A percentile compares a stretch with the other conserved stretches of the same genome.
These are phyloP conservation scores for Picochlorum sp. DNA, from an alignment of 139 green algal genomes.

Conservation along the genomic window DNA sequence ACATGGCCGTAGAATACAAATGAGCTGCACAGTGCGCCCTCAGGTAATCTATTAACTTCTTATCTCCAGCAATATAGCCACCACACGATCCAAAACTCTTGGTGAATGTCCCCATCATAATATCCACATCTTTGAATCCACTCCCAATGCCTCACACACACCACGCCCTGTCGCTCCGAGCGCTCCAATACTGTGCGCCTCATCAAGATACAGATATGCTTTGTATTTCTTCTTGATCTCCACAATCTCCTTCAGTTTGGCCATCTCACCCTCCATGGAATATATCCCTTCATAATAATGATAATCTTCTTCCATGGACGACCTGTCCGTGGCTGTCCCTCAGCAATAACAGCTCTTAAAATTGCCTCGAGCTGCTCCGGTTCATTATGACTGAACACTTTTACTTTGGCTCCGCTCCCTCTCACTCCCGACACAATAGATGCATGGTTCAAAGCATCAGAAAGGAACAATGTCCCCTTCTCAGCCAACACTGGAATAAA, in stretches of 20 bases:
- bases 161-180: conserved; percentile 73
- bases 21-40: conserved; percentile 46
- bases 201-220: conserved; percentile 97
- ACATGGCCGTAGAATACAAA: conserved; percentile 83
- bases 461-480: conserved; percentile 82
- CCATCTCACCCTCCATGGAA: conserved; percentile 96
- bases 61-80: conserved; percentile 78
- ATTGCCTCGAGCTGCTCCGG: conserved; percentile 76
- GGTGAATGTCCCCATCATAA: conserved; percentile 99
- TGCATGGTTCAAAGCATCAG: conserved; percentile 93
- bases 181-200: conserved; percentile 97
- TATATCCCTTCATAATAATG: conserved; percentile 96
- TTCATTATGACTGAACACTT: conserved; percentile 89
- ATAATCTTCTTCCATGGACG: conserved; percentile 95
- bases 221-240: conserved; percentile 72
- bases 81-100: conserved; percentile 96
- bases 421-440: conserved; percentile 87
- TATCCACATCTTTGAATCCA: conserved; percentile 83
- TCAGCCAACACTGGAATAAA: conserved; percentile 78
- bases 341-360: conserved; percentile 70
- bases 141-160: conserved; percentile 80
- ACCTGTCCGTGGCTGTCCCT: conserved; percentile 85
- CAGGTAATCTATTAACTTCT: conserved; percentile 69
- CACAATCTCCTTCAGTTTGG: conserved; percentile 75
- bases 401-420: conserved; percentile 71